Evolutionary conservation across 75 land plant species (phyloP), one percentile per base, ranked within the genome.

Genomic region (Larix kaempferi): DNA sequence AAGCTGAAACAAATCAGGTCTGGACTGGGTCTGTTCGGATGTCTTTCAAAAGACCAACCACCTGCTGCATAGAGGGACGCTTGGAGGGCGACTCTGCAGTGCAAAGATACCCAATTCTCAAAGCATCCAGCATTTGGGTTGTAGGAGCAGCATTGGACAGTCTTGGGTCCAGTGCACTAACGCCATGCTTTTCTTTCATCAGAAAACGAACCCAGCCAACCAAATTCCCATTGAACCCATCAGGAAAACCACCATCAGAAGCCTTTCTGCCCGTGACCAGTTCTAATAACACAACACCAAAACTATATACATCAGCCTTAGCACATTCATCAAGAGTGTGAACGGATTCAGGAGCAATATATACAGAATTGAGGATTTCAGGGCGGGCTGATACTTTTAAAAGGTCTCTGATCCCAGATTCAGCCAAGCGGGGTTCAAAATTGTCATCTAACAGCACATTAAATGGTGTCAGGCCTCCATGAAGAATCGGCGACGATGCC

Each of bases 51-150:
- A 97, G 77, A 15, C 98, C 99, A 16, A 97, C 88, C 1, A 97
- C 90, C 81, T 97, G 98, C 74, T 91, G 93, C 94, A 97, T 97
- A 0, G 93, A 88, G 49, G 99, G 99, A 58, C 99, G 84, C 83
- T 97, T 97, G 29, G 80, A 74, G 3, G 95, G 86, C 35, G 79
- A 35, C 81, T 91, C 92, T 0, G 99, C 98, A 56, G 99, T 97
- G 83, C 99, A 97, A 11, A 97, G 82, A 78, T 91, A 97, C 37
- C 87, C 95, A 27, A 97, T 88, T 56, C 92, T 77, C 39, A 97
- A 79, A 11, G 77, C 67, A 82, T 92, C 95, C 67, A 84, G 85
- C 90, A 92, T 85, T 83, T 91, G 86, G n/a, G 64, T 78, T 49
- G 29, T 84, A 13, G 83, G 80, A 59, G 87, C 92, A 19, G 66